These are phyloP conservation scores for Penicillium thymicola DNA, from an alignment of 2,329 filamentous ascomycete species.

Conservation along the genomic window DNA sequence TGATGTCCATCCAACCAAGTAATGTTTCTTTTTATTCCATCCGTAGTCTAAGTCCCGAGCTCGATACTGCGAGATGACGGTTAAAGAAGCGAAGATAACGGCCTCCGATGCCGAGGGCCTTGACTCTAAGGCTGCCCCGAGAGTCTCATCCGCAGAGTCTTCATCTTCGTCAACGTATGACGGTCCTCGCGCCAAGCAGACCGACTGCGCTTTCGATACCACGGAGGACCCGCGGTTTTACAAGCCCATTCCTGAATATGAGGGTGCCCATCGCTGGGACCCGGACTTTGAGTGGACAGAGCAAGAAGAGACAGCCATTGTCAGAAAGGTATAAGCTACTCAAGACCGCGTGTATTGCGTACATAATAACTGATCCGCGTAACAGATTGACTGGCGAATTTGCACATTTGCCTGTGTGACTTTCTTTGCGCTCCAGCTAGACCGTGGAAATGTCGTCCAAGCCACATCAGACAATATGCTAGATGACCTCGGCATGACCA, in stretches of 20 bases:
- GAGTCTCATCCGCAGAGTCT: conserved; percentile 10
- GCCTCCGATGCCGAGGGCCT: neutral
- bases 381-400: conserved; percentile 42
- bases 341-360: neutral
- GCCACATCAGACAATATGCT: conserved; percentile 63
- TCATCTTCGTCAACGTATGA: conserved; percentile 15
- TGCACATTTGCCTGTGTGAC: conserved; percentile 52
- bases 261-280: conserved; percentile 50
- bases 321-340: conserved; percentile 33
- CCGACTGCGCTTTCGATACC: conserved; percentile 35
- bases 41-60: neutral
- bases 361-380: neutral
- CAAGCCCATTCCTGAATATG: conserved; percentile 43
- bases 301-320: conserved; percentile 42
- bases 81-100: conserved; percentile 14
- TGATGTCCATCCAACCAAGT: neutral
- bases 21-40: neutral
- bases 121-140: conserved; percentile 9
- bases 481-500: conserved; percentile 47
- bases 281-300: conserved; percentile 46
- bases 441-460: conserved; percentile 60
- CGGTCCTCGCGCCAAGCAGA: conserved; percentile 4
- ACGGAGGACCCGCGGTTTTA: conserved; percentile 37
- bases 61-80: conserved; percentile 14
- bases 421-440: conserved; percentile 63